Conservation (phyloP, 768 basidiomycete genomes). For the Phaffia australis region DNA sequence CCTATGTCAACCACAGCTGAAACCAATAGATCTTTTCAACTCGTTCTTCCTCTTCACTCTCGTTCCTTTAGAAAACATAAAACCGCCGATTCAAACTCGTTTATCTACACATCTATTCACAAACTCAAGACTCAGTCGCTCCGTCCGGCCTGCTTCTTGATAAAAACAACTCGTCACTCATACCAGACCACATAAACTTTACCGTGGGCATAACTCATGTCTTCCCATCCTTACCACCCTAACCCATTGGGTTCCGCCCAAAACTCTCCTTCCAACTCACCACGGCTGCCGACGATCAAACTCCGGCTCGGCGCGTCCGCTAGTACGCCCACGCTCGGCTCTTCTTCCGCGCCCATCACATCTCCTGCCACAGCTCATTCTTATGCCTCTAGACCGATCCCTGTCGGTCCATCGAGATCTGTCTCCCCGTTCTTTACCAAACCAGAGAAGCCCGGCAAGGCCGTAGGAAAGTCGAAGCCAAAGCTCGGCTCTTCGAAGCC, state of each 20-base stretch:
- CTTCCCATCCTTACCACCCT: not conserved
- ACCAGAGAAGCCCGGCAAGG: not conserved
- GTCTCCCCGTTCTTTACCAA: not conserved
- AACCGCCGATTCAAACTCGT: not conserved
- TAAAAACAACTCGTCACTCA: not conserved
- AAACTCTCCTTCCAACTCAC: not conserved
- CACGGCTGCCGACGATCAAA: not conserved
- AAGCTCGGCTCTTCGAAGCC: not conserved
- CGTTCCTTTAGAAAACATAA: not conserved
- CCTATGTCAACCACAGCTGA: no score
- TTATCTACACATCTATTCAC: not conserved
- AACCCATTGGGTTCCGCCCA: not conserved
- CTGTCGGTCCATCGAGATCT: not conserved
- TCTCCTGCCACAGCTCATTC: not conserved
- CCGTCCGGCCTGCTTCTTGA: constrained; percentile 1
- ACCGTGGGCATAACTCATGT: not conserved
- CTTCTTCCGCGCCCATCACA: not conserved
- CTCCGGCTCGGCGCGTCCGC: constrained; percentile 2
- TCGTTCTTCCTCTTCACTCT: not conserved
- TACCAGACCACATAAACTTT: not conserved
- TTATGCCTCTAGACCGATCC: not conserved
- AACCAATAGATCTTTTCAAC: not conserved
- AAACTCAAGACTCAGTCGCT: constrained; percentile 1
- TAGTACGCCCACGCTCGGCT: not conserved
- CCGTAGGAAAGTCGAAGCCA: constrained; percentile 8